Evolutionary conservation across 2,329 filamentous ascomycete species (phyloP), one percentile per base, ranked within the genome.

Genomic region (Phyllachora maydis): DNA sequence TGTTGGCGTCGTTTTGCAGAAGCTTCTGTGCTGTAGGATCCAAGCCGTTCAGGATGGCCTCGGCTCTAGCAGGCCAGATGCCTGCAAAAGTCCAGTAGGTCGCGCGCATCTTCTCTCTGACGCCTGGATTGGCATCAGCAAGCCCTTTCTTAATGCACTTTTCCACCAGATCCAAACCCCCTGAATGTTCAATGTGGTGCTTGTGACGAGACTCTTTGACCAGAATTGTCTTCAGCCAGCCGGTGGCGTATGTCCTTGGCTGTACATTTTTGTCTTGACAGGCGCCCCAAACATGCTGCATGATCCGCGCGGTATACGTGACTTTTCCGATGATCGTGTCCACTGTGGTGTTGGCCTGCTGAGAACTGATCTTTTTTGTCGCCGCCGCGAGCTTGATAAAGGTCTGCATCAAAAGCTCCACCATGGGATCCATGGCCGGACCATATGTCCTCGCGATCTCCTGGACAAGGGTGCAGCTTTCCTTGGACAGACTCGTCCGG

Each of bases 241-340:
- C 71, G 3, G 75, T 59, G 2, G 72, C 74, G 45, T 73, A 91
- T 2, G 66, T 65, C 30, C 88, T 69, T 10, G 83, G 74, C 39
- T 88, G 76, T 3, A 83, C 73, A 40, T 93, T 95, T 54, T 93
- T 95, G 52, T 98, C 85, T 42, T 90, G 75, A 31, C 66, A 75
- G 13, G 85, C 83, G 25, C 55, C 52, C 54, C 70, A 77, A 22
- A 95, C 56, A 38, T 95, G 85, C 43, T 91, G 77, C 57, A 93
- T 63, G 31, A 93, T 59, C 14, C 82, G 73, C 29, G 59, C 54
- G 30, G 63, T 83, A 48, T 85, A 95, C 0, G 82, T 73, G 15
- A 75, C 74, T 35, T 74, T 71, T 31, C 68, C 65, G 32, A 95
- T 64, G 24, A 98, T 71, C 11, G 60, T 67, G 33, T 88, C 73